Evolutionary conservation across 2,329 filamentous ascomycete genomes (phyloP), one percentile per base, ranked within the genome.

Genomic region (Xylariaceae sp.): DNA sequence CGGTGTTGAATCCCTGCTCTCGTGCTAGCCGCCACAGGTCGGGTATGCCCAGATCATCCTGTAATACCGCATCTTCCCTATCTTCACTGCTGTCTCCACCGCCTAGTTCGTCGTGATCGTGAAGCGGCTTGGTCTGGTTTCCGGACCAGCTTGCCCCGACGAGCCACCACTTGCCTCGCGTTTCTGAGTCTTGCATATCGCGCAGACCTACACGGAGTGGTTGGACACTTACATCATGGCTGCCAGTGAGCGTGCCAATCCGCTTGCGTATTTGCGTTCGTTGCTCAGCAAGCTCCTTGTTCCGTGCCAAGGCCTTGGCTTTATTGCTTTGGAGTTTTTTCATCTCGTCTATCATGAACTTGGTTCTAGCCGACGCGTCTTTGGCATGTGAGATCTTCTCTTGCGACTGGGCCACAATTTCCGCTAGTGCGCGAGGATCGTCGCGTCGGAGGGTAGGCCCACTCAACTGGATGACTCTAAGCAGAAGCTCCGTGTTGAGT

Each of bases 301-400:
- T 87, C 40, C 80, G 78, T 5, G 80, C 80, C 14, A 83, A 84
- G 12, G 85, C 83, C 68, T 92, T 96, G 63, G 91, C 78, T 52
- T 89, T 89, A 70, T 94, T 96, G 73, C 95, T 96, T 67, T 96
- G 96, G 30, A 99, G 76, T 61, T 96, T 89, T 51, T 88, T 90
- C 67, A 99, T 96, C 1, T 87, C 94, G 63, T 97, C 92, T 45
- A 99, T 88, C 91, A 97, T 97, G 70, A 96, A 96, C 58, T 88
- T 95, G 1, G 92, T 96, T 48, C 94, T 85, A 10, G 91, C 88
- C 1, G 90, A 92, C 27, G 96, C 74, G 17, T 83, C 86, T 52
- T 82, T 83, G 22, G 7, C 22, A 27, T 27, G 22, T 1, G 81
- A 75, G 2, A 91, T 80, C 1, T 85, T 82, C 18, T 85, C 83